Base-by-base conservation (phyloP, 176 grass and related monocot species). In the Thalia dealbata region DNA sequence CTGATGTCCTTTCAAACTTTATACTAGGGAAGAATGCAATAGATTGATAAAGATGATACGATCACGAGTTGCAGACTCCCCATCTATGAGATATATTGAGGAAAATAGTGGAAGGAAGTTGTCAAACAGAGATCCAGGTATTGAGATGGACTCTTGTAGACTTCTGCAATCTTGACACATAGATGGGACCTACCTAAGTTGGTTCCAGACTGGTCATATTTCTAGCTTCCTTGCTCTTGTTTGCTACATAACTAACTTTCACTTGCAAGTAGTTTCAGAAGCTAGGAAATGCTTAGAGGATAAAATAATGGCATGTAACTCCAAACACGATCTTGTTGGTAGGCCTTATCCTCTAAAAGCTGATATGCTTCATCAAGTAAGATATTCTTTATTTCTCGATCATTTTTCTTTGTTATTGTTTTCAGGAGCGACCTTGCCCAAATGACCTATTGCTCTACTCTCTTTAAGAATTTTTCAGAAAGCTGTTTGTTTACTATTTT, bases 281-380 rank as follows among this genome's bases (percentile, higher is more conserved):
- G 89, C 88, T 72, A 96, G 91, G 77, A 96, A 89, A 83, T 96
- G 92, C 88, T 59, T 96, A 69, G 82, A 89, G 75, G 92, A 89
- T 74, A 96, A 91, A 84, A 96, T 77, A 50, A 81, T 79, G 58
- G 21, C 59, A 61, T 61, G n/a, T 24, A 0, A 61, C 59, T 3
- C 19, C 19, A 61, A 61, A 61, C 24, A n/a, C 6, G 59, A 61
- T 19, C 21, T 61, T 24, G 59, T 26, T 7, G 10, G 59, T 61
- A 19, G 59, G 8, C 59, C 59, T 23, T 61, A 19, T 61, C 9
- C 24, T 61, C 8, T 61, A 11, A 61, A 61, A 10, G n/a, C 21
- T 10, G 59, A 61, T 61, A 61, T 61, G 7, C 59, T 61, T 25
- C 10, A 61, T 61, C 24, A n/a, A 24, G 59, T 61, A 61, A 61